A percentile compares a stretch with the other conserved stretches of the same genome.
phyloP scores from a whole-genome alignment of 306 rosid genomes.

The Boehmeria nivea region DNA sequence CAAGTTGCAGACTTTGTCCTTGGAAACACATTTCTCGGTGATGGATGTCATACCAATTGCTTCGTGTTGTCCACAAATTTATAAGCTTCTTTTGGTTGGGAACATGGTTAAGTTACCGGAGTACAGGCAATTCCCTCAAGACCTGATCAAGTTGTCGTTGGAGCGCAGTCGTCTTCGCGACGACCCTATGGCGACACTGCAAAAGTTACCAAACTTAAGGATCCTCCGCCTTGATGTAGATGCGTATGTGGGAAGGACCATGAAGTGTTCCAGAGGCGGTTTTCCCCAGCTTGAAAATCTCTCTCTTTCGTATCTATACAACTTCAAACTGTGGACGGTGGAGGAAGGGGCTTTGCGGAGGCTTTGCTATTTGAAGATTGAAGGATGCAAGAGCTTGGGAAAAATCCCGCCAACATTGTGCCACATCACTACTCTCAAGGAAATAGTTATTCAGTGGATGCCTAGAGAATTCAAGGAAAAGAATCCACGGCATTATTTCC shows the following conservation, averaged over 20 bases:
- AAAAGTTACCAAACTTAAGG: slow-evolving; percentile 2
- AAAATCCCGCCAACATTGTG: slow-evolving; percentile 14
- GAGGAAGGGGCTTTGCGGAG: slow-evolving; percentile 2
- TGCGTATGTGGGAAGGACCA: slow-evolving; percentile 6
- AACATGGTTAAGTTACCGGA: too few relatives aligned
- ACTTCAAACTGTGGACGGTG: not conserved
- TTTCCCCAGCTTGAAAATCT: slow-evolving; percentile 4
- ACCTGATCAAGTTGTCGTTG: not conserved
- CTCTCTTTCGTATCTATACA: not conserved
- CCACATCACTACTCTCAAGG: slow-evolving; percentile 15
- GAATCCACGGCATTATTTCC: too few relatives aligned
- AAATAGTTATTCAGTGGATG: too few relatives aligned
- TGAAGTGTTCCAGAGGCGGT: slow-evolving; percentile 3
- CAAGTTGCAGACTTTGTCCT: too few relatives aligned
- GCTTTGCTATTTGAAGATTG: not conserved
- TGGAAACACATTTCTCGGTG: too few relatives aligned
- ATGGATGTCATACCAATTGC: too few relatives aligned
- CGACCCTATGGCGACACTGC: slow-evolving; percentile 3
- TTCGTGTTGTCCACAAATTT: too few relatives aligned
- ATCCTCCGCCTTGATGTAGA: slow-evolving; percentile 1
- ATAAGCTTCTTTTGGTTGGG: too few relatives aligned
- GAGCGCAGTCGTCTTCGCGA: not conserved
- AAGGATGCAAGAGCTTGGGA: slow-evolving; percentile 2
- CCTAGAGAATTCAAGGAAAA: too few relatives aligned
- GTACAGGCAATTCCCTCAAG: too few relatives aligned